Conservation (phyloP, 2,329 filamentous ascomycete genomes). For the Sarocladium oryzae region DNA sequence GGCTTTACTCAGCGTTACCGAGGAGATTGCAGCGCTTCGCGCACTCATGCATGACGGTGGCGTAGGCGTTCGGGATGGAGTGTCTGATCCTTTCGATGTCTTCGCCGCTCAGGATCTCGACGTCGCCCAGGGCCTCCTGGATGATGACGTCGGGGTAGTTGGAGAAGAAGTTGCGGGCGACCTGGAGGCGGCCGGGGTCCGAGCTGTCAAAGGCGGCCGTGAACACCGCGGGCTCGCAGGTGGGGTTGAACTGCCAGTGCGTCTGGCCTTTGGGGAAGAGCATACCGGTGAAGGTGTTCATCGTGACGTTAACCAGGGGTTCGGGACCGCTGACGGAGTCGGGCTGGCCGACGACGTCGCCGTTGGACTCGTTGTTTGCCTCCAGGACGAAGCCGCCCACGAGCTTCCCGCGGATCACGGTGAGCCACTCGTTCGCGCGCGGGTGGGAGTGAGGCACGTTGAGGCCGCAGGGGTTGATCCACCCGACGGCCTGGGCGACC, state of each 20-base stretch:
- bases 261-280: conserved; percentile 36
- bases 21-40: conserved; percentile 10
- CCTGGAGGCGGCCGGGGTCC: conserved; percentile 33
- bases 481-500: conserved; percentile 34
- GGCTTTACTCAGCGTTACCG: no score
- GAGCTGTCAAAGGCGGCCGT: conserved; percentile 34
- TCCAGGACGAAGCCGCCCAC: conserved; percentile 31
- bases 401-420: conserved; percentile 30
- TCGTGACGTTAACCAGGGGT: conserved; percentile 21
- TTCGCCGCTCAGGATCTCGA: conserved; percentile 3
- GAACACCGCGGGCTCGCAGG: conserved; percentile 34
- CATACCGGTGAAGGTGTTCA: conserved; percentile 29
- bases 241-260: conserved; percentile 40
- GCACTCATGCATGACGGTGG: conserved; percentile 9
- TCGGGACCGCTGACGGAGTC: conserved; percentile 16
- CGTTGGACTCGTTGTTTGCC: conserved; percentile 16
- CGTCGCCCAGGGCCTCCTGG: conserved; percentile 12
- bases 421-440: conserved; percentile 33
- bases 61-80: conserved; percentile 9
- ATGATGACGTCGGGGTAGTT: conserved; percentile 16
- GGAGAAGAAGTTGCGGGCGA: conserved; percentile 24
- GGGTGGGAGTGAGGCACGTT: conserved; percentile 38
- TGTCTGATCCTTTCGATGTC: conserved; percentile 5
- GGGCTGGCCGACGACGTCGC: conserved; percentile 18
- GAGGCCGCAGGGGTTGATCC: conserved; percentile 37